These are phyloP conservation scores for Sporothrix variecibatus DNA, from an alignment of 2,329 filamentous ascomycete genomes.

Conservation along the genomic window DNA sequence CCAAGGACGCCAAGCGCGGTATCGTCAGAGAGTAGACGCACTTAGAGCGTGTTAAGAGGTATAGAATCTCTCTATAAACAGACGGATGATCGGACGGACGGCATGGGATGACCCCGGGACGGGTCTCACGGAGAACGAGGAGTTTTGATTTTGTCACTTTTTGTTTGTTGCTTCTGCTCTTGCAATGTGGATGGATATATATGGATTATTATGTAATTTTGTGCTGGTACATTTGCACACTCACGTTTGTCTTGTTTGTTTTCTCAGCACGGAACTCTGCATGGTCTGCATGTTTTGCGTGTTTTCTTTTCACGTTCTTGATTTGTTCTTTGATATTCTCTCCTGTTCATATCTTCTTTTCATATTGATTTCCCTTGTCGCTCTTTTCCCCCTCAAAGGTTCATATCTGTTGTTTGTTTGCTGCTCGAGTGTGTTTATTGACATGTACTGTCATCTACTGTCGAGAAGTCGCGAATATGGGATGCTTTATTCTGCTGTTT, in stretches of 20 bases:
- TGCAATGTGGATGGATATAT: conserved; percentile 4
- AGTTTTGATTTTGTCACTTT: background rate
- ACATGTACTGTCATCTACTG: background rate
- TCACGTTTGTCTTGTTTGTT: background rate
- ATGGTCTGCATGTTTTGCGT: background rate
- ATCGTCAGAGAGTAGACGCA: conserved; percentile 33
- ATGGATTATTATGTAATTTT: conserved; percentile 1
- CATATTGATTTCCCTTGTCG: conserved; percentile 1
- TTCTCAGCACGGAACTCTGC: background rate
- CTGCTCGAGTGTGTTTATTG: background rate
- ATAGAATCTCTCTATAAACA: background rate
- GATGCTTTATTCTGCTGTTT: background rate
- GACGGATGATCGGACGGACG: background rate
- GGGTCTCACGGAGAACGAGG: conserved; percentile 10
- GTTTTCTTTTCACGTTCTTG: background rate
- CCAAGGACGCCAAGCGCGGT: conserved; percentile 64
- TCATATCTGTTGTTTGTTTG: background rate
- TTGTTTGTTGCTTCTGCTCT: background rate
- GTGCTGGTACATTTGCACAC: background rate
- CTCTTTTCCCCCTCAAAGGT: background rate
- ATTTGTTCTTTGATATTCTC: background rate
- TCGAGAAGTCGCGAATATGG: background rate
- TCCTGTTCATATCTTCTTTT: background rate
- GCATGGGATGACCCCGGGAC: background rate
- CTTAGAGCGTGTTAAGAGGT: background rate